Conservation (phyloP, 2,329 filamentous ascomycete species). For the Pestalotiopsis sp. region DNA sequence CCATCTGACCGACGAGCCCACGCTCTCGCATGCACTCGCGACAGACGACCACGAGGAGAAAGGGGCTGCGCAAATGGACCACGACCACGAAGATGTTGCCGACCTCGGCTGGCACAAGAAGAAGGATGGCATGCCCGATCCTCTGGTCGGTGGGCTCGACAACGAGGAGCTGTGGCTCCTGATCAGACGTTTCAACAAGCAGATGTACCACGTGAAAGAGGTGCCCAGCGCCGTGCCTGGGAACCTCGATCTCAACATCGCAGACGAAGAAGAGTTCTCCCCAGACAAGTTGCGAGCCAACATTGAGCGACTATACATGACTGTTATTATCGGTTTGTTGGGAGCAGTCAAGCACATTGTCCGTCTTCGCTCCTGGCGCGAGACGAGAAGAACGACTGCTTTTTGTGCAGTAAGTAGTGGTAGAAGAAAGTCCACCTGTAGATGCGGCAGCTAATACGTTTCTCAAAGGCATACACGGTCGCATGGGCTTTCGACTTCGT, state of each 20-base stretch:
- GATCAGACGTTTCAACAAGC: slow-evolving; percentile 72
- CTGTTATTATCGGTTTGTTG: slow-evolving; percentile 69
- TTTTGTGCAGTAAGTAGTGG: slow-evolving; percentile 58
- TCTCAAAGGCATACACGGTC: slow-evolving; percentile 45
- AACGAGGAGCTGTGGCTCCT: slow-evolving; percentile 78
- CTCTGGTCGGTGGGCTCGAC: slow-evolving; percentile 66
- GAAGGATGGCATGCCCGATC: slow-evolving; percentile 55
- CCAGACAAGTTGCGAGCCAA: slow-evolving; percentile 81
- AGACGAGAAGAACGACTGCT: slow-evolving; percentile 66
- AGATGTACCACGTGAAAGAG: slow-evolving; percentile 69
- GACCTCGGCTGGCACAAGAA: slow-evolving; percentile 72
- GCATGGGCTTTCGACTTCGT: slow-evolving; percentile 78
- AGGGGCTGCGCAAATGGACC: slow-evolving; percentile 51
- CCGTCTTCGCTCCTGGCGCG: slow-evolving; percentile 78
- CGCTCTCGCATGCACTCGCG: slow-evolving; percentile 46
- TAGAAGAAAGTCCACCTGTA: background rate
- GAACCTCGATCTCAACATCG: slow-evolving; percentile 77
- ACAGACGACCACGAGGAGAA: slow-evolving; percentile 44
- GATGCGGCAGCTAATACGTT: background rate
- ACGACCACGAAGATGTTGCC: slow-evolving; percentile 52
- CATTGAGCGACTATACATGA: slow-evolving; percentile 81
- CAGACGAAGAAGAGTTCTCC: slow-evolving; percentile 82
- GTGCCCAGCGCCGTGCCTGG: slow-evolving; percentile 62
- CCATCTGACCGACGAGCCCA: slow-evolving; percentile 27
- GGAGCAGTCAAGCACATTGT: slow-evolving; percentile 73